These are phyloP conservation scores for Ophiostoma montium DNA, from an alignment of 2,329 filamentous ascomycete species.

Conservation along the genomic window DNA sequence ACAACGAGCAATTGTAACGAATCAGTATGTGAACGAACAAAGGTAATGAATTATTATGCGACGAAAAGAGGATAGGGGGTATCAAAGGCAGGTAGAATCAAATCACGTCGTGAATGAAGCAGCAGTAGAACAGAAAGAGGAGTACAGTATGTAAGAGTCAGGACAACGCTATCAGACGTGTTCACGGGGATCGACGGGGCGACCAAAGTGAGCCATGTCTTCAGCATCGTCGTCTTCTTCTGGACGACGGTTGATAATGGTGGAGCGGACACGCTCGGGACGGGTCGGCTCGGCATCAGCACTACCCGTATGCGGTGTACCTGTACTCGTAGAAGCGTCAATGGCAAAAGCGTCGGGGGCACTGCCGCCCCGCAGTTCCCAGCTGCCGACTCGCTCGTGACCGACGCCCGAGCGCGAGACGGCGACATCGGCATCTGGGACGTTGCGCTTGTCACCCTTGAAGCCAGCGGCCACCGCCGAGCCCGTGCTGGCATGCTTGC, in stretches of 20 bases:
- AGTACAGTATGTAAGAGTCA: too few relatives aligned
- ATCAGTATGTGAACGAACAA: too few relatives aligned
- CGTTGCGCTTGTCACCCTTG: conserved; percentile 30
- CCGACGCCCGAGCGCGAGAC: conserved; percentile 25
- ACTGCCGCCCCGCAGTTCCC: conserved; percentile 26
- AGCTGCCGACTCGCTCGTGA: conserved; percentile 34
- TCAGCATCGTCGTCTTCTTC: conserved; percentile 21
- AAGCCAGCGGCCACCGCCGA: conserved; percentile 23
- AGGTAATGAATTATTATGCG: too few relatives aligned
- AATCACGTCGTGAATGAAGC: too few relatives aligned
- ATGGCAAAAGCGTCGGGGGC: not conserved
- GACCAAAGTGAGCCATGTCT: conserved; percentile 22
- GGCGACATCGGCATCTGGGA: conserved; percentile 28
- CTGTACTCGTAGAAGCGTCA: conserved; percentile 11
- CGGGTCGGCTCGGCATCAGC: conserved; percentile 5
- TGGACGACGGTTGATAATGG: conserved; percentile 1
- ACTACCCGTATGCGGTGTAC: too few relatives aligned
- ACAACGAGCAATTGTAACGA: too few relatives aligned
- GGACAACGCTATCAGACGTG: conserved; percentile 22
- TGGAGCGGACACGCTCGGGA: conserved; percentile 13
- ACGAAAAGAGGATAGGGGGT: too few relatives aligned
- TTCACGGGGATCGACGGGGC: conserved; percentile 26
- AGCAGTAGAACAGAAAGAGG: not conserved
- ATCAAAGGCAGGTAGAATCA: too few relatives aligned
- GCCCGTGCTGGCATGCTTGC: not conserved